Evolutionary conservation across 1,284 basidiomycete genomes (phyloP).

Genomic region (Trametes pubescens): DNA sequence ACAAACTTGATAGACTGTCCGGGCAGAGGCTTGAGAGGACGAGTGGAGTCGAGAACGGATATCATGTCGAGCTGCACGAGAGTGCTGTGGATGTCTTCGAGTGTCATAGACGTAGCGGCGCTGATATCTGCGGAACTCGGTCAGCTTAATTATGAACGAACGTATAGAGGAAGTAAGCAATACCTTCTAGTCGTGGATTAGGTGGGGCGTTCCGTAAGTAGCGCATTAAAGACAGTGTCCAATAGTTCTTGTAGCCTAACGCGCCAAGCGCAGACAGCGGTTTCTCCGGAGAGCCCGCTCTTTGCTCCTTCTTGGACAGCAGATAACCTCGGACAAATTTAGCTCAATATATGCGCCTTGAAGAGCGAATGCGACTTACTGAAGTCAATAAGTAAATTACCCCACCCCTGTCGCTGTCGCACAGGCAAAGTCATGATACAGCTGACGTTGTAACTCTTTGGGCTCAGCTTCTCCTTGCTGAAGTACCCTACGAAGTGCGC

Average conservation of each 20-base stretch:
- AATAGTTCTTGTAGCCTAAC: slow-evolving; percentile 94
- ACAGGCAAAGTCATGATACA: slow-evolving; percentile 99
- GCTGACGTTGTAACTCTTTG: slow-evolving; percentile 96
- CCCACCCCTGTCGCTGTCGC: slow-evolving; percentile 94
- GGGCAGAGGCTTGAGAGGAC: slow-evolving; percentile 66
- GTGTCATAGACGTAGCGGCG: slow-evolving; percentile 87
- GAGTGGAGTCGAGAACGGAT: slow-evolving; percentile 57
- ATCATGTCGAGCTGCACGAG: slow-evolving; percentile 87
- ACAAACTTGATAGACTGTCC: slow-evolving; percentile 78
- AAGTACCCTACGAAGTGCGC: slow-evolving; percentile 98
- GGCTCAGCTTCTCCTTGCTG: slow-evolving; percentile 97
- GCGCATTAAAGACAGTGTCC: slow-evolving; percentile 91
- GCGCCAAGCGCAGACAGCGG: slow-evolving; percentile 91
- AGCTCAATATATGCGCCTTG: slow-evolving; percentile 11
- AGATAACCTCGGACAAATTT: slow-evolving; percentile 78
- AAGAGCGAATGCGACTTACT: slow-evolving; percentile 68
- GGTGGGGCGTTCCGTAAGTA: slow-evolving; percentile 74
- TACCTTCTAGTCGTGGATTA: slow-evolving; percentile 79
- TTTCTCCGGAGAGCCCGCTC: slow-evolving; percentile 91
- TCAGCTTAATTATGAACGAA: slow-evolving; percentile 17
- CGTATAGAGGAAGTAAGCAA: slow-evolving; percentile 14
- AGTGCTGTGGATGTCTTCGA: slow-evolving; percentile 86
- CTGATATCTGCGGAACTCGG: slow-evolving; percentile 75
- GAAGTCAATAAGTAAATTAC: slow-evolving; percentile 94
- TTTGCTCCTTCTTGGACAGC: slow-evolving; percentile 92